Percentiles rank a stretch among this genome's conserved stretches.
Conservation (phyloP, 495 filamentous ascomycete species). For the Neurospora sublineolata region DNA sequence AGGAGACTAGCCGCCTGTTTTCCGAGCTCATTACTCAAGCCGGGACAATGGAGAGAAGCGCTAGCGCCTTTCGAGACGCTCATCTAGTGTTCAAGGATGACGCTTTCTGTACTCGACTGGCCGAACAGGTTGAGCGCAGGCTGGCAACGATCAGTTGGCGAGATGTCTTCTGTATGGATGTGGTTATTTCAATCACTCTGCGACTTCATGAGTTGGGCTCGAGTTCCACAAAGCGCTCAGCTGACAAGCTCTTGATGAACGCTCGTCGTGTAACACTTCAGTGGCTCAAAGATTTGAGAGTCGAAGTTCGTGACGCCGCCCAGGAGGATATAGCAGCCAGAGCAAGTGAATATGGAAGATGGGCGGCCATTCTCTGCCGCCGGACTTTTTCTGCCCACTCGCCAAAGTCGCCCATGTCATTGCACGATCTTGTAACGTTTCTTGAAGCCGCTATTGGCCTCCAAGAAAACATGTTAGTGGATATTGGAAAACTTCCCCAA, state of each 20-base stretch:
- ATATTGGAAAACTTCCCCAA: not conserved
- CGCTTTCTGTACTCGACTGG: constrained; percentile 31
- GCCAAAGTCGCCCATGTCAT: not conserved
- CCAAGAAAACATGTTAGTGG: not conserved
- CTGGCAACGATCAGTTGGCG: constrained; percentile 42
- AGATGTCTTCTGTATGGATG: constrained; percentile 38
- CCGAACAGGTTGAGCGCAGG: constrained; percentile 29
- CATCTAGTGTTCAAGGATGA: constrained; percentile 37
- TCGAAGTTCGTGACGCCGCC: not conserved
- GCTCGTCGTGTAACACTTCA: not conserved
- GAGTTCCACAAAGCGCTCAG: not conserved
- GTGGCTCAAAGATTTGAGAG: not conserved
- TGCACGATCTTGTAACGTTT: not conserved
- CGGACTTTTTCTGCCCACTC: not conserved
- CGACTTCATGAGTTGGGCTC: constrained; percentile 15
- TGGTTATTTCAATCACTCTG: constrained; percentile 32
- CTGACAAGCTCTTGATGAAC: not conserved
- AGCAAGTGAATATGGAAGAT: not conserved
- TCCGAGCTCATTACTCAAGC: constrained; percentile 34
- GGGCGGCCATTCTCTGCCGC: constrained; percentile 2
- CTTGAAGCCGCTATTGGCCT: not conserved
- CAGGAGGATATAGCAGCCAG: not conserved
- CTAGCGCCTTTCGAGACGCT: constrained; percentile 23
- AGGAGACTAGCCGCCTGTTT: constrained; percentile 31
- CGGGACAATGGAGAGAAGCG: constrained; percentile 26